Base-by-base conservation (phyloP, 148 eudicot species). In the Vaccinium macrocarpon region DNA sequence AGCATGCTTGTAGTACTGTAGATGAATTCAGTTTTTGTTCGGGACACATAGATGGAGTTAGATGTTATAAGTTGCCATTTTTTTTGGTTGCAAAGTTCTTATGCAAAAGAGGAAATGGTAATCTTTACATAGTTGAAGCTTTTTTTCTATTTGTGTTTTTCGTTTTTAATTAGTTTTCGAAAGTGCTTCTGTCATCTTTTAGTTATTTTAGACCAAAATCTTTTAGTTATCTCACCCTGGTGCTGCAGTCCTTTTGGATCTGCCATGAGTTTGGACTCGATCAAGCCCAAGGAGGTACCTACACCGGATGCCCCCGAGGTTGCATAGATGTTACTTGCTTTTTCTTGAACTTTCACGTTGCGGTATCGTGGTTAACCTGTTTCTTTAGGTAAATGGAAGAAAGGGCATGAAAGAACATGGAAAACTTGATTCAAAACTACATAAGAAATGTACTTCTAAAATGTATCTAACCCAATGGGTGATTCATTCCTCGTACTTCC, bases 401-500 rank as follows among this genome's bases (percentile, higher is more conserved):
- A 76, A 13, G 3, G 12, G 2, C 14, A 10, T 49, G 32, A 76
- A n/a, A 76, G 16, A 23, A 12, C 18, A 51, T 25, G 19, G 57
- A 76, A 50, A 14, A 5, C 7, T 12, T 23, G 35, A 13, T 16
- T 4, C 13, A 48, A 25, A 51, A n/a, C 25, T 29, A 48, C 14
- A 6, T 1, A 42, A 78, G 5, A 55, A n/a, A 79, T 12, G 49
- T 16, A 50, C 49, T 15, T 32, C 46, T 46, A 78, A 38, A 85
- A 79, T 57, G 62, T 82, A 62, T 72, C 82, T 66, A 84, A 81
- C 46, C 86, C 61, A 83, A 76, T 35, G 81, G 66, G 75, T 81
- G 84, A 84, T 76, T 56, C 49, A 18, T 38, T 85, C 81, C 84
- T 77, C 78, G 71, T 82, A 85, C 87, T 86, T 83, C 89, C 85